These are phyloP conservation scores for Aspergillus ostianus DNA, from an alignment of 495 filamentous ascomycete genomes.

Conservation along the genomic window DNA sequence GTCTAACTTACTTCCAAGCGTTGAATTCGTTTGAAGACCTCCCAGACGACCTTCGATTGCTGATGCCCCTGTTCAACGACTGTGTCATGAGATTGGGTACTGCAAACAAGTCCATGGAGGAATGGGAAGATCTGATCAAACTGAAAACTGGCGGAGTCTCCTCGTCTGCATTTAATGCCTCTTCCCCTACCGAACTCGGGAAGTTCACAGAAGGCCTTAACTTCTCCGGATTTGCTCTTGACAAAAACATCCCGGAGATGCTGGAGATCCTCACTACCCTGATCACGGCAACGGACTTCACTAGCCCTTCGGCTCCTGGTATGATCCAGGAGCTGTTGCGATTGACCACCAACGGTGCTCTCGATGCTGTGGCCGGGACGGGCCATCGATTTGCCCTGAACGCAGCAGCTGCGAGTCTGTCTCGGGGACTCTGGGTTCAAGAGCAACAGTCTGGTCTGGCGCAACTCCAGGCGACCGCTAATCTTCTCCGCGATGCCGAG, in stretches of 20 bases:
- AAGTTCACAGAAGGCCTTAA: conserved; percentile 75
- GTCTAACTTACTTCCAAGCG: conserved; percentile 92
- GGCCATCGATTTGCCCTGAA: conserved; percentile 83
- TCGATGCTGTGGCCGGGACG: conserved; percentile 83
- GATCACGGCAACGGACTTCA: conserved; percentile 84
- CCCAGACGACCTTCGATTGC: conserved; percentile 77
- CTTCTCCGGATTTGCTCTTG: conserved; percentile 80
- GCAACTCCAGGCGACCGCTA: conserved; percentile 82
- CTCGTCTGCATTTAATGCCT: conserved; percentile 71
- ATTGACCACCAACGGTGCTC: conserved; percentile 80
- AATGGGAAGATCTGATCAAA: conserved; percentile 93
- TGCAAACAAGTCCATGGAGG: conserved; percentile 81
- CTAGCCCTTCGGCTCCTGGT: conserved; percentile 70
- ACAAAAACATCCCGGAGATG: conserved; percentile 87
- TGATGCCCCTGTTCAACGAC: conserved; percentile 90
- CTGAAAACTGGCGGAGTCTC: conserved; percentile 92
- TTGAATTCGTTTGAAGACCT: conserved; percentile 75
- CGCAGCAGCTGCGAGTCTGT: conserved; percentile 77
- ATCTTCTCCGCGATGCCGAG: conserved; percentile 54
- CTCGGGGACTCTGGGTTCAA: conserved; percentile 61
- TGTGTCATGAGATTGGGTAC: conserved; percentile 91
- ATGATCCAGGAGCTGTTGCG: conserved; percentile 85
- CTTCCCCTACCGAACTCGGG: conserved; percentile 68
- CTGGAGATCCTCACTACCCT: conserved; percentile 79
- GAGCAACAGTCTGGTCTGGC: conserved; percentile 85